Percentiles rank a stretch among this genome's conserved stretches.
These are phyloP conservation scores for Aspergillus brasiliensis DNA, from an alignment of 2,329 filamentous ascomycete genomes.

Conservation along the genomic window DNA sequence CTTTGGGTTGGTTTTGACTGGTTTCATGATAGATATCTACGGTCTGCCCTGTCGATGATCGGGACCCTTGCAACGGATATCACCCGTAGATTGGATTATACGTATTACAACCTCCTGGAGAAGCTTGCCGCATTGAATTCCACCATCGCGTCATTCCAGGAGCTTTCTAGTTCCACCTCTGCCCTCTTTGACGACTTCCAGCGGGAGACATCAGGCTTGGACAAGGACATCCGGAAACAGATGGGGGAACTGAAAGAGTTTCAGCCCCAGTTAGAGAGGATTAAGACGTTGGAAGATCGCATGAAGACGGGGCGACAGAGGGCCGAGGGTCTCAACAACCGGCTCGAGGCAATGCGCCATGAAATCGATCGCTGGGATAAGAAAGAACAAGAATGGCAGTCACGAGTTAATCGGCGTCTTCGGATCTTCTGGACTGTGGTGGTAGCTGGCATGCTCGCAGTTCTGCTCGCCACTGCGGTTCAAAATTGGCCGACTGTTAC, in stretches of 20 bases:
- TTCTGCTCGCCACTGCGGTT: conserved; percentile 32
- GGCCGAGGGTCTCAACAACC: conserved; percentile 39
- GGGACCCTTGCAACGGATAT: conserved; percentile 45
- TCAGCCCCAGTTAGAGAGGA: conserved; percentile 38
- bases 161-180: conserved; percentile 40
- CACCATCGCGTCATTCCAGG: conserved; percentile 45
- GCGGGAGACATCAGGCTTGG: conserved; percentile 36
- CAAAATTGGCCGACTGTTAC: conserved; percentile 26
- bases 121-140: conserved; percentile 44
- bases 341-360: conserved; percentile 41
- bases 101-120: conserved; percentile 52
- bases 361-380: conserved; percentile 48
- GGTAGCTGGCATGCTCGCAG: conserved; percentile 27
- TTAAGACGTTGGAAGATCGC: conserved; percentile 41
- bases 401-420: conserved; percentile 39
- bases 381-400: conserved; percentile 47
- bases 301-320: conserved; percentile 40
- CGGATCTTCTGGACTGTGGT: conserved; percentile 42
- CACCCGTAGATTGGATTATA: conserved; percentile 50
- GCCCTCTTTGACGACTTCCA: conserved; percentile 43
- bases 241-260: conserved; percentile 43
- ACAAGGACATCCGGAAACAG: conserved; percentile 41
- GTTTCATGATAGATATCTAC: conserved; percentile 30
- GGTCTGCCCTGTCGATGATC: conserved; percentile 38
- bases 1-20: conserved; percentile 4